Percentiles rank a stretch among this genome's conserved stretches.
Conservation (phyloP, 495 filamentous ascomycete genomes). For the Penicillium chermesinum region DNA sequence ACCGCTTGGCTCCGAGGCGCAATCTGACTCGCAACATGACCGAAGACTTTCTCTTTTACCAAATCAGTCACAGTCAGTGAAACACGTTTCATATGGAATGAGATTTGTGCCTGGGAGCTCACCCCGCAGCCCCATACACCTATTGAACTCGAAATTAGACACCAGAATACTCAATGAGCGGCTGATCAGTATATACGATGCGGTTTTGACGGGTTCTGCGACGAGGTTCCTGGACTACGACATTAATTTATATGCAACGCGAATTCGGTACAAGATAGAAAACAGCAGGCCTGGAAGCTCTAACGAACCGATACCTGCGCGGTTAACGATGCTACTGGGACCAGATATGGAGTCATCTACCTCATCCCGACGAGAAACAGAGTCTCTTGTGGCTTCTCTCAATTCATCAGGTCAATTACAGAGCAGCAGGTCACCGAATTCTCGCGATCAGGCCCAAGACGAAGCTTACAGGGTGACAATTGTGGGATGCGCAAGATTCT, state of each 20-base stretch:
- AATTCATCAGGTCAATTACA: too few relatives aligned
- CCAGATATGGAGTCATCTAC: too few relatives aligned
- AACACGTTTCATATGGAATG: too few relatives aligned
- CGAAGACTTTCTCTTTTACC: too few relatives aligned
- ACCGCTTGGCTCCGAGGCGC: neutral
- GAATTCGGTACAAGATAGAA: slow-evolving; percentile 16
- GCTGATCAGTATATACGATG: slow-evolving; percentile 15
- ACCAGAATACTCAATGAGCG: slow-evolving; percentile 15
- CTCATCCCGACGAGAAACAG: too few relatives aligned
- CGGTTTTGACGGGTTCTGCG: slow-evolving; percentile 17
- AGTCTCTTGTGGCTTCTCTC: too few relatives aligned
- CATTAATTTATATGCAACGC: slow-evolving; percentile 16
- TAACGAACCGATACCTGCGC: neutral
- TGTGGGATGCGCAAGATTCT: slow-evolving; percentile 18
- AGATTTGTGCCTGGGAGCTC: slow-evolving; percentile 2
- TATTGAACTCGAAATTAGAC: slow-evolving; percentile 22
- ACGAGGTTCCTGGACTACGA: slow-evolving; percentile 21
- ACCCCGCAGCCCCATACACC: slow-evolving; percentile 16
- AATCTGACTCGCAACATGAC: neutral
- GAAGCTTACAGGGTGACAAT: slow-evolving; percentile 7
- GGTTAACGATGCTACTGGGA: neutral
- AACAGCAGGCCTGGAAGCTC: slow-evolving; percentile 2
- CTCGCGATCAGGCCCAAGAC: neutral
- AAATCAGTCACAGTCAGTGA: too few relatives aligned
- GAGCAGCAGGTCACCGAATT: too few relatives aligned